Conservation (phyloP, 371 early-diverging fungal genomes). For the Rhizomucor pusillus region DNA sequence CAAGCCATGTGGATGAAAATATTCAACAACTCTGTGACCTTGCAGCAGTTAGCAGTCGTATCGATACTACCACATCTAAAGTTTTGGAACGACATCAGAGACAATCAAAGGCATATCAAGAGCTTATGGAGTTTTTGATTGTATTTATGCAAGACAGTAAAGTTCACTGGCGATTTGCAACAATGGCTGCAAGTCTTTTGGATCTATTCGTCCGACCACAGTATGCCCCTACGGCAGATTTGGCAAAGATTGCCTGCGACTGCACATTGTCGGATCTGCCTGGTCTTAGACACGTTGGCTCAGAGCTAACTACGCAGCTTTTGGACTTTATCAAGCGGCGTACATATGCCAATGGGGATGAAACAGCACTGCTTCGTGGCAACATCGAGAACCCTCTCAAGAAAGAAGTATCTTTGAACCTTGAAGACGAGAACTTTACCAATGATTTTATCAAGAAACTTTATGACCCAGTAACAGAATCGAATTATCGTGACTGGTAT, state of each 20-base stretch:
- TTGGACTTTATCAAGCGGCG: slow-evolving; percentile 62
- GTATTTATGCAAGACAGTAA: slow-evolving; percentile 49
- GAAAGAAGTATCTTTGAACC: slow-evolving; percentile 6
- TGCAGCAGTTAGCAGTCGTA: slow-evolving; percentile 9
- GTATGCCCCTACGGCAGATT: slow-evolving; percentile 48
- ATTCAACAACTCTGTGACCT: slow-evolving; percentile 3
- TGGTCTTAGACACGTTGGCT: slow-evolving; percentile 65
- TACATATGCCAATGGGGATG: slow-evolving; percentile 49
- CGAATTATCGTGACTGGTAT: slow-evolving; percentile 28
- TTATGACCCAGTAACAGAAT: slow-evolving; percentile 29
- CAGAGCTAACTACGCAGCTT: slow-evolving; percentile 43
- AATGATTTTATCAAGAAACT: slow-evolving; percentile 20
- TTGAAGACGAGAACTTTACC: slow-evolving; percentile 6
- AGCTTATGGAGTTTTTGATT: slow-evolving; percentile 35
- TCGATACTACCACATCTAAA: slow-evolving; percentile 6
- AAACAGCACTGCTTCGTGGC: slow-evolving; percentile 35
- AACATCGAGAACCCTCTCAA: slow-evolving; percentile 48
- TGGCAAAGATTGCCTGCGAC: slow-evolving; percentile 56
- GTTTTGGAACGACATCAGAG: slow-evolving; percentile 23
- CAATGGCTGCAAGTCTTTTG: slow-evolving; percentile 75
- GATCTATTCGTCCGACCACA: slow-evolving; percentile 64
- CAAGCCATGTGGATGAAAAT: slow-evolving; percentile 31
- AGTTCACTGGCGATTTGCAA: slow-evolving; percentile 79
- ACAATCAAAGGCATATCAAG: slow-evolving; percentile 19
- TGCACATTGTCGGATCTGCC: slow-evolving; percentile 71